Percentiles rank a stretch among this genome's conserved stretches.
These are phyloP conservation scores for Stropharia rugosoannulata DNA, from an alignment of 768 basidiomycete genomes.

Conservation along the genomic window DNA sequence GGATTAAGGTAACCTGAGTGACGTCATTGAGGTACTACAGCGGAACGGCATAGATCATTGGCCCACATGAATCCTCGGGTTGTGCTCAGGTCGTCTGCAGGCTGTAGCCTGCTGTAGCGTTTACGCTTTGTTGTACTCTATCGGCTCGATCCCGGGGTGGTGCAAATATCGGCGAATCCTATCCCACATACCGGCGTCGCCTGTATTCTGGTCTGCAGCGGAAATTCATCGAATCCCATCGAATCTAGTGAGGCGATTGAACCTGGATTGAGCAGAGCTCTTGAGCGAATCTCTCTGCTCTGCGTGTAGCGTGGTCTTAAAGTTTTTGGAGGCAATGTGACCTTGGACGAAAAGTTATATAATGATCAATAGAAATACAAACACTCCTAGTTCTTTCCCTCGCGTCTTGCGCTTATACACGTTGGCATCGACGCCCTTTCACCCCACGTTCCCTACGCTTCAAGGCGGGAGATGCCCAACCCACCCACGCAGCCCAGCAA, in stretches of 20 bases:
- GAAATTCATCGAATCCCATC: no score
- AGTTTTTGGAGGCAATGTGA: conserved; percentile 11
- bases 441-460: not conserved
- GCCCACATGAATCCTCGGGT: not conserved
- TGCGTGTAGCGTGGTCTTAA: no score
- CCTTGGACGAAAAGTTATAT: conserved; percentile 16
- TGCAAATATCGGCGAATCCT: no score
- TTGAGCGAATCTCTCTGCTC: no score
- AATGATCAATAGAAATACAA: conserved; percentile 10
- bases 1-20: conserved; percentile 10
- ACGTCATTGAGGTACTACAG: conserved; percentile 15
- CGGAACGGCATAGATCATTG: conserved; percentile 2
- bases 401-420: conserved; percentile 13
- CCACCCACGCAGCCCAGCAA: conserved; percentile 17
- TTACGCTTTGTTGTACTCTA: not conserved
- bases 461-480: conserved; percentile 12
- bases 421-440: not conserved
- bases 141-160: not conserved
- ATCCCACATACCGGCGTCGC: no score
- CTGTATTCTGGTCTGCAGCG: no score
- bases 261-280: no score
- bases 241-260: no score
- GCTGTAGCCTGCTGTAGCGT: not conserved
- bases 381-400: conserved; percentile 3
- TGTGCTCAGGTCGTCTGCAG: not conserved